phyloP scores from a whole-genome alignment of 108 stramenopile species.

The Seminavis robusta region DNA sequence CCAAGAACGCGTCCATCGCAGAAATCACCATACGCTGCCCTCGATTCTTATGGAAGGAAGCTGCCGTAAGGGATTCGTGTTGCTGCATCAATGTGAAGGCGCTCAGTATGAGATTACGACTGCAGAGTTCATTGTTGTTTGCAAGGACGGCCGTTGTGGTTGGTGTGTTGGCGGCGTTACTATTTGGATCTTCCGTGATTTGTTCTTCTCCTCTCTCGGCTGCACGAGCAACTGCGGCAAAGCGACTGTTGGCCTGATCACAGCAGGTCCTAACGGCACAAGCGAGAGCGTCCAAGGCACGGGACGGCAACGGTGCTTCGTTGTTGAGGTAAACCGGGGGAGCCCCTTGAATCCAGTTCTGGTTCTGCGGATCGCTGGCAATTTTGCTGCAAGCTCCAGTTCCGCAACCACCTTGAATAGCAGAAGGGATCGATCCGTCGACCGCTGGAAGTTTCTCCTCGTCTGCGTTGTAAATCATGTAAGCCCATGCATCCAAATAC shows the following conservation, averaged over 20 bases:
- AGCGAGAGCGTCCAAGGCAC: constrained; percentile 78
- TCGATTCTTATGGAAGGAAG: constrained; percentile 49
- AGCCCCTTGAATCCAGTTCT: constrained; percentile 88
- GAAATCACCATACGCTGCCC: constrained; percentile 71
- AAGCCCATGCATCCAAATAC: constrained; percentile 79
- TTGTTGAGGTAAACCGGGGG: constrained; percentile 86
- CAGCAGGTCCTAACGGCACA: constrained; percentile 84
- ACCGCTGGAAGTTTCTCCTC: constrained; percentile 70
- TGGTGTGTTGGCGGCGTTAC: constrained; percentile 40
- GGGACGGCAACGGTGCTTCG: constrained; percentile 71
- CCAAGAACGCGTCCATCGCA: constrained; percentile 84
- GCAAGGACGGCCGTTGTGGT: constrained; percentile 70
- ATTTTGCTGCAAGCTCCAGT: constrained; percentile 37
- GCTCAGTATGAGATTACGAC: constrained; percentile 80
- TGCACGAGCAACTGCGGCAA: constrained; percentile 61
- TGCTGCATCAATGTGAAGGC: constrained; percentile 76
- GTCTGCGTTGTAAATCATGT: constrained; percentile 83
- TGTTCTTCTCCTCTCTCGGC: constrained; percentile 22
- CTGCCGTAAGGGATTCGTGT: constrained; percentile 36
- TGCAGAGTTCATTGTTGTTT: constrained; percentile 79
- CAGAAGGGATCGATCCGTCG: constrained; percentile 54
- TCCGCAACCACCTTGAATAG: constrained; percentile 46
- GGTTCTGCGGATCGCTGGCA: constrained; percentile 66
- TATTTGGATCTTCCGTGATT: constrained; percentile 34
- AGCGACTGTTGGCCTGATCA: constrained; percentile 76